Evolutionary conservation across 140 eudicot species (phyloP), one percentile per base, ranked within the genome.

Genomic region (Anethum foeniculum): DNA sequence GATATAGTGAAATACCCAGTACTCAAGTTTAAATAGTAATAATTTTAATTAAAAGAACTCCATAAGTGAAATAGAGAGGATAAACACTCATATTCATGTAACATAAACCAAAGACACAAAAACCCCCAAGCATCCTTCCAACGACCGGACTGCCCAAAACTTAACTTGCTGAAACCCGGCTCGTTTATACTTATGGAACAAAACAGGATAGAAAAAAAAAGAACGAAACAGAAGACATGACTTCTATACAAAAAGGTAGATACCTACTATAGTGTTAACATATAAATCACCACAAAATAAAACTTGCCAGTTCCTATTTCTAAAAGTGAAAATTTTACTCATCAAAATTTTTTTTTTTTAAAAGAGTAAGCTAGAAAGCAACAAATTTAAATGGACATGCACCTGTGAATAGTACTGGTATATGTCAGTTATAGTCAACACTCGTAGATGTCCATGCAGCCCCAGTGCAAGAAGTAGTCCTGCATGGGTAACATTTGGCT

Each of bases 381-480:
- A 23, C 34, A 73, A 7, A 38, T 13, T n/a, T 39, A 1, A 12
- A 44, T 18, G 58, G 54, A 6, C 6, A 47, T 18, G 52, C 23
- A 95, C 99, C 99, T 89, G 95, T 13, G 89, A 77, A 82, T 86
- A 93, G 81, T 95, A 95, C 80, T 85, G 92, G 86, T 89, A 95
- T 84, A 95, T 86, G 86, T 95, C 99, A 36, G 96, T 89, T 69
- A 92, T 92, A 62, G 85, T 88, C 79, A 95, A 83, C 79, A 91
- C 96, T 84, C 83, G 86, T 71, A 95, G 88, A 82, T 95, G 97
- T 75, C 99, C 97, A 71, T 95, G 97, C 64, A 95, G 83, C 49
- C 99, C 99, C 87, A 95, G 82, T 74, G 97, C 99, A 83, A 95
- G 91, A 64, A 95, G 91, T 74, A 95, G 97, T 64, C 99, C 99